Base-by-base conservation (phyloP, 208 protist species). In the Spongospora subterranea region DNA sequence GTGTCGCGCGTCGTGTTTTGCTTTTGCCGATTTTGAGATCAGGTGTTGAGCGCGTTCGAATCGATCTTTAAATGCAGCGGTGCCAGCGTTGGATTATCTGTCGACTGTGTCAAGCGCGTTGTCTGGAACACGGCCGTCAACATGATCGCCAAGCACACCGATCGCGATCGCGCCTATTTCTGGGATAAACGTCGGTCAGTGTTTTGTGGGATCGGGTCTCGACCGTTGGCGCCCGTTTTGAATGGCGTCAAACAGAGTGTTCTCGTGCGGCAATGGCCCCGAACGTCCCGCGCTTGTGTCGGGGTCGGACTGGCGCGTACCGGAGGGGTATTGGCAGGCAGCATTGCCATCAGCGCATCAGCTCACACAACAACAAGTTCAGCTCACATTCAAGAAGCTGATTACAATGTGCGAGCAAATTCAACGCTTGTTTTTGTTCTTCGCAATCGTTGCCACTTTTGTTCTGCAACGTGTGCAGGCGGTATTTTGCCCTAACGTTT, bases 311-410 rank as follows among this genome's bases (percentile, higher is more conserved):
- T 60, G 50, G 50, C 6, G 6, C 24, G 17, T 35, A 20, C 71
- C 71, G 17, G 71, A 82, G 6, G 40, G 40, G 17, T 82, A 82
- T 35, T 82, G 6, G 17, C 6, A 6, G 6, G 11, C 71, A 43
- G 6, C 35, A 45, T 43, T 82, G n/a, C 71, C 71, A 43, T 45
- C 71, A 35, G 11, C 71, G 71, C 40, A 35, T 20, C 71, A 82
- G 40, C 71, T 82, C 17, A 45, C 71, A 6, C 71, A 82, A n/a
- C 35, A 43, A 13, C 35, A 45, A 13, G 71, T 91, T 39, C 90
- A 91, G 66, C 65, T 91, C 71, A 91, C 90, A 0, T 91, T 91
- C 65, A 91, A 91, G 66, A 91, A 91, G 66, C 66, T 91, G 13
- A 91, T 91, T 13, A 91, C 90, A 65, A 91, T 91, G 90, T 91